Evolutionary conservation across 495 filamentous ascomycete genomes (phyloP).

Genomic region (Annulohypoxylon bovei): DNA sequence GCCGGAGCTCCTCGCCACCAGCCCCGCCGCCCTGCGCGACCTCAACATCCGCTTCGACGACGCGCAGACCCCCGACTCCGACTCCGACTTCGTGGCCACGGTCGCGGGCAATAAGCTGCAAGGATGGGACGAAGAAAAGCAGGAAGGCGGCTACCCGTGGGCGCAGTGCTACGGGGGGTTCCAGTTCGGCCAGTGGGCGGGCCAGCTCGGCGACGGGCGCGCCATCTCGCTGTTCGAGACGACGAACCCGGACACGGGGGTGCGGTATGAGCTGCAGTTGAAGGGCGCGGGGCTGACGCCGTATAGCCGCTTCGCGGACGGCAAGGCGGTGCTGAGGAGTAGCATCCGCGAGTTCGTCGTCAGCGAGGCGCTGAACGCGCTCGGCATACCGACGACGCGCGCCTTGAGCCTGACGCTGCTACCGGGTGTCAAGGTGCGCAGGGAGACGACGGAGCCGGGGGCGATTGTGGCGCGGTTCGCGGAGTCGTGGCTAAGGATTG

Average conservation of each 20-base stretch:
- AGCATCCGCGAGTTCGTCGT: constrained; percentile 95
- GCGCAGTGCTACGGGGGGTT: constrained; percentile 96
- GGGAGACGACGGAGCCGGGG: constrained; percentile 90
- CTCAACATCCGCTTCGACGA: constrained; percentile 82
- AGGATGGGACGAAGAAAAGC: constrained; percentile 67
- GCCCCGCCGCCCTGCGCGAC: constrained; percentile 77
- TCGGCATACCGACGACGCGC: constrained; percentile 85
- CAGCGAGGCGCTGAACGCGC: constrained; percentile 83
- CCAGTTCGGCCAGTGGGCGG: constrained; percentile 90
- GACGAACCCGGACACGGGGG: constrained; percentile 76
- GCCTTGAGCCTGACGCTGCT: constrained; percentile 83
- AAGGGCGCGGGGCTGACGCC: constrained; percentile 94
- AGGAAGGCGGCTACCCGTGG: constrained; percentile 86
- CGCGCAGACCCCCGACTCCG: constrained; percentile 69
- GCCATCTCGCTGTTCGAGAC: constrained; percentile 94
- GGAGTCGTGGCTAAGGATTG: constrained; percentile 89
- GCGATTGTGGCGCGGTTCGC: constrained; percentile 93
- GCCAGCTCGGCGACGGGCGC: constrained; percentile 93
- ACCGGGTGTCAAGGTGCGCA: constrained; percentile 73
- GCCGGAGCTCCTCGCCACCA: constrained; percentile 82
- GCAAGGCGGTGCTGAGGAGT: constrained; percentile 88
- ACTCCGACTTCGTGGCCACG: constrained; percentile 76
- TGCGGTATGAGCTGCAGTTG: constrained; percentile 87
- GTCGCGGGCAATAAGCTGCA: constrained; percentile 83
- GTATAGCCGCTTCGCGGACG: constrained; percentile 97